Conservation (phyloP, 768 basidiomycete species). For the Russula virescens region DNA sequence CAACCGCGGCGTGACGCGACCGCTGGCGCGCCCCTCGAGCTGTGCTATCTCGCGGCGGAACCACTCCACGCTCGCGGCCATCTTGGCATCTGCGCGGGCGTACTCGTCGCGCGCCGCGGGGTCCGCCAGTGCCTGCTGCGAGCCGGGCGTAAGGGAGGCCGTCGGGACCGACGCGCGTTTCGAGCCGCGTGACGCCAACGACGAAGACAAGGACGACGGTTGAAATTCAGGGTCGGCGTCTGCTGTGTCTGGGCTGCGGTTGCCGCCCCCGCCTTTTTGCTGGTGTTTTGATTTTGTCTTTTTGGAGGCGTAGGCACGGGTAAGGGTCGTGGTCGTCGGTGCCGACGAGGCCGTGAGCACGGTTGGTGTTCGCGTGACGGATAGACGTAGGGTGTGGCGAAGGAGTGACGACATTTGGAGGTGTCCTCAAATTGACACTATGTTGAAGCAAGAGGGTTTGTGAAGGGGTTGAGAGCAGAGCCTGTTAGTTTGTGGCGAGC, state of each 20-base stretch:
- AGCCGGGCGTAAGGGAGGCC: constrained; percentile 57
- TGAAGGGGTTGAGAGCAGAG: too few species aligned
- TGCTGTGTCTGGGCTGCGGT: not conserved
- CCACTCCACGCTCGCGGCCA: constrained; percentile 63
- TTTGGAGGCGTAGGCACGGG: constrained; percentile 21
- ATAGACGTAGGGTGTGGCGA: not conserved
- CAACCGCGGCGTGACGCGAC: constrained; percentile 69
- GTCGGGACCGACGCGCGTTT: constrained; percentile 38
- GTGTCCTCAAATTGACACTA: too few species aligned
- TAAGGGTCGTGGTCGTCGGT: not conserved
- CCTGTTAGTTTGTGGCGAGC: too few species aligned
- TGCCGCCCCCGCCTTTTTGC: not conserved
- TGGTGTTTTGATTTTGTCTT: constrained; percentile 15
- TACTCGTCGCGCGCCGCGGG: constrained; percentile 52
- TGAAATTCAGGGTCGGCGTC: not conserved
- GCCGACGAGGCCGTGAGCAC: not conserved
- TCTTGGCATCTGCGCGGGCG: constrained; percentile 53
- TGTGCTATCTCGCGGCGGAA: constrained; percentile 72
- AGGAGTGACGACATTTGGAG: constrained; percentile 9
- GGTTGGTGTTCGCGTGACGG: not conserved
- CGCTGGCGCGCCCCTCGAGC: constrained; percentile 64
- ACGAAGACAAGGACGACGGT: not conserved
- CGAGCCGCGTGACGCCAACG: not conserved
- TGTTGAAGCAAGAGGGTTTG: too few species aligned
- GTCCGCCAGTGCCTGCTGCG: constrained; percentile 53